A percentile compares a stretch with the other conserved stretches of the same genome.
Evolutionary conservation across 116 monocot species (phyloP).

Genomic region (Cymodocea nodosa): DNA sequence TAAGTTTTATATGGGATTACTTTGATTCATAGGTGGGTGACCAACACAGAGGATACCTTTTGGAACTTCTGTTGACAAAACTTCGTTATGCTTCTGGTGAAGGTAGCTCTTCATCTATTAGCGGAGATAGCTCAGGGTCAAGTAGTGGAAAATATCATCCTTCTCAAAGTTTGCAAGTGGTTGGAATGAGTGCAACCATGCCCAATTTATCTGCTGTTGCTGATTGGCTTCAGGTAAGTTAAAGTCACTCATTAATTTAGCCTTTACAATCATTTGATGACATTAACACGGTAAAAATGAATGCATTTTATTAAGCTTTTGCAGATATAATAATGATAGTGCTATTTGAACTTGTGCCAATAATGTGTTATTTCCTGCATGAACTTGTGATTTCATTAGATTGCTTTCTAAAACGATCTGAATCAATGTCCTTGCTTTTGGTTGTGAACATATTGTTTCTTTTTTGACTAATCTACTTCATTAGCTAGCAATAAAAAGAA

Average conservation of each 20-base stretch:
- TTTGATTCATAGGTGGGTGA: constrained; percentile 65
- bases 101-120: constrained; percentile 49
- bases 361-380: too few relatives aligned
- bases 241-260: neutral
- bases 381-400: too few relatives aligned
- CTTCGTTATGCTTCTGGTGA: constrained; percentile 96
- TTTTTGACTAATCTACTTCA: too few relatives aligned
- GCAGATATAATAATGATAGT: too few relatives aligned
- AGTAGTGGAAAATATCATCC: constrained; percentile 62
- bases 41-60: constrained; percentile 85
- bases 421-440: too few relatives aligned
- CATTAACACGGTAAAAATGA: too few relatives aligned
- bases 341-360: too few relatives aligned
- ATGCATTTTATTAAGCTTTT: too few relatives aligned
- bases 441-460: too few relatives aligned
- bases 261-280: too few relatives aligned
- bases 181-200: constrained; percentile 99
- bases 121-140: constrained; percentile 57
- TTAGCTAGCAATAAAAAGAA: too few relatives aligned
- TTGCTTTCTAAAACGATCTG: too few relatives aligned
- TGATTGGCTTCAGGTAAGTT: constrained; percentile 91
- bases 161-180: constrained; percentile 73
- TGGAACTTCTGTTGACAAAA: constrained; percentile 96
- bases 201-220: constrained; percentile 94
- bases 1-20: neutral